Evolutionary conservation across 768 basidiomycete genomes (phyloP).

Genomic region (Clathrus columnatus): DNA sequence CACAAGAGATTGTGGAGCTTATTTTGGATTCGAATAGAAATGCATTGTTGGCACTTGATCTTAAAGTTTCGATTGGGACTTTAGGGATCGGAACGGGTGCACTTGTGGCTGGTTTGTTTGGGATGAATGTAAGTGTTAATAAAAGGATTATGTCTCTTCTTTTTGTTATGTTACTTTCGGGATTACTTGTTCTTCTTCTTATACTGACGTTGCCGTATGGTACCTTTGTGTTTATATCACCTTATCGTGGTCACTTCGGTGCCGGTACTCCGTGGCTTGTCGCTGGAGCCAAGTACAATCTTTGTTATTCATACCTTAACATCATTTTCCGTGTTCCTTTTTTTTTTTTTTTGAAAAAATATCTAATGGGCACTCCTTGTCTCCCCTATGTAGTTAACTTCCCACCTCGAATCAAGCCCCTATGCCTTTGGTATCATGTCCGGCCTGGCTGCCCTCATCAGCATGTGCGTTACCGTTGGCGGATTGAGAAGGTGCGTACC

Average conservation of each 20-base stretch:
- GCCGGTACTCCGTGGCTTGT: too few relatives aligned
- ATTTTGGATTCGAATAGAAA: slow-evolving; percentile 96
- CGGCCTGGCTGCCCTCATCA: slow-evolving; percentile 46
- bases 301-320: background rate
- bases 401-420: slow-evolving; percentile 61
- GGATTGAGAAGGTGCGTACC: slow-evolving; percentile 52
- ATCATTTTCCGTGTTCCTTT: background rate
- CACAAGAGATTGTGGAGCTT: slow-evolving; percentile 95
- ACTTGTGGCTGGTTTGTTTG: slow-evolving; percentile 83
- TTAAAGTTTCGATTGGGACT: slow-evolving; percentile 92
- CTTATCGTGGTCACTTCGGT: too few relatives aligned
- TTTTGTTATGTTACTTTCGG: too few relatives aligned
- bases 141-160: too few relatives aligned
- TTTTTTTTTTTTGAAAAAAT: too few relatives aligned
- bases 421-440: slow-evolving; percentile 70
- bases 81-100: slow-evolving; percentile 90
- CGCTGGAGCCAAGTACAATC: background rate
- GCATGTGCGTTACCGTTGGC: slow-evolving; percentile 50
- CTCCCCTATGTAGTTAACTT: slow-evolving; percentile 49
- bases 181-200: too few relatives aligned
- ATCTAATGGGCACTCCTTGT: background rate
- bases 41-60: slow-evolving; percentile 79
- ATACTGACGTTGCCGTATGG: background rate
- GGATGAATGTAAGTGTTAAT: slow-evolving; percentile 77
- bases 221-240: background rate